A percentile compares a stretch with the other conserved stretches of the same genome.
Conservation (phyloP, 2,329 filamentous ascomycete genomes). For the Ascochyta fabae region DNA sequence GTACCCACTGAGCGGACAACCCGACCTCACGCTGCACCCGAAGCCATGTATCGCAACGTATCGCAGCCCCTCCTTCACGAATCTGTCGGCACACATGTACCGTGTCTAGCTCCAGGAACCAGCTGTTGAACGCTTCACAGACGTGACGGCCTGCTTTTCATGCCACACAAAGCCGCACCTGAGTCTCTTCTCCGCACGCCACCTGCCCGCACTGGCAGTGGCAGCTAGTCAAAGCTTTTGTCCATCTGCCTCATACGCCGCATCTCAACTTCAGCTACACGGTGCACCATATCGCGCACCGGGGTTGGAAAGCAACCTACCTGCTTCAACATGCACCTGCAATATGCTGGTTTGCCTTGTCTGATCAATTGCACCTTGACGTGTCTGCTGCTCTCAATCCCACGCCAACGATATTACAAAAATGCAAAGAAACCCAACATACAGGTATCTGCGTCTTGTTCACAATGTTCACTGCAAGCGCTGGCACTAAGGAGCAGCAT, state of each 20-base stretch:
- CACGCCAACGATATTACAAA: constrained; percentile 16
- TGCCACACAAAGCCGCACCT: constrained; percentile 19
- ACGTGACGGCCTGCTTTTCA: constrained; percentile 26
- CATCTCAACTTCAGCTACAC: constrained; percentile 15
- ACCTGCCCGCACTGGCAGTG: constrained; percentile 29
- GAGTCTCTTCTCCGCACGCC: constrained; percentile 26
- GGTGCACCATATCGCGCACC: background rate
- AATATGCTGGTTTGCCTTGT: constrained; percentile 18
- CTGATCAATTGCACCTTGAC: constrained; percentile 19
- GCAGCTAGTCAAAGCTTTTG: constrained; percentile 35
- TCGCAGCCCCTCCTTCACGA: constrained; percentile 22
- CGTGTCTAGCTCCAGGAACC: constrained; percentile 25
- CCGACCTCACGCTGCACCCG: constrained; percentile 32
- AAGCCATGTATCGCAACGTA: constrained; percentile 25
- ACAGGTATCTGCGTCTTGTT: constrained; percentile 25
- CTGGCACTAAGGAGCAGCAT: constrained; percentile 36
- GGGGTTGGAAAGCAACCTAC: constrained; percentile 2
- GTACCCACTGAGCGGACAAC: constrained; percentile 34
- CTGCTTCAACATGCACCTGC: constrained; percentile 23
- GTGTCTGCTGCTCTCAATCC: constrained; percentile 21
- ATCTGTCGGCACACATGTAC: constrained; percentile 25
- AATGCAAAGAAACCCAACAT: constrained; percentile 18
- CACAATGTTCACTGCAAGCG: constrained; percentile 38
- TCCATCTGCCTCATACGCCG: constrained; percentile 33
- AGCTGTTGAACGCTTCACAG: constrained; percentile 24